These are phyloP conservation scores for Terana coerulea DNA, from an alignment of 768 basidiomycete species.

Conservation along the genomic window DNA sequence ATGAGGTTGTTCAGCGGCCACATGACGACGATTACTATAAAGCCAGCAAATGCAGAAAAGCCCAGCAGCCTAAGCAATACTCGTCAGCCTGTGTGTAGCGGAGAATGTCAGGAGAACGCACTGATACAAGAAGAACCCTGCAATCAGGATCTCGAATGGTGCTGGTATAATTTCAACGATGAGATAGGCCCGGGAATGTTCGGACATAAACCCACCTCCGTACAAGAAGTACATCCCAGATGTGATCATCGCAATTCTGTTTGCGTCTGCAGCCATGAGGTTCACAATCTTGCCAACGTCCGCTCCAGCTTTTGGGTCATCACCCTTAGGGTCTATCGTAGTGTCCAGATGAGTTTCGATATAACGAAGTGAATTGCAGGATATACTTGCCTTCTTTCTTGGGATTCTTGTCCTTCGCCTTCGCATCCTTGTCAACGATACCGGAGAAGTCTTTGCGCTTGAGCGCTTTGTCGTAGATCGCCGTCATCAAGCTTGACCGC, in stretches of 20 bases:
- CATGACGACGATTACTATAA: constrained; percentile 58
- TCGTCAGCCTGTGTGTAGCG: neutral
- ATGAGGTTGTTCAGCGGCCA: constrained; percentile 73
- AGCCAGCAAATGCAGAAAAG: constrained; percentile 71
- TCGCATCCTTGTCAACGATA: constrained; percentile 53
- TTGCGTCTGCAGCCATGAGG: constrained; percentile 80
- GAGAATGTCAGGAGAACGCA: constrained; percentile 20
- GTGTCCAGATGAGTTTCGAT: too few relatives aligned
- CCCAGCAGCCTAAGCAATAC: constrained; percentile 49
- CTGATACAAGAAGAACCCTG: constrained; percentile 74
- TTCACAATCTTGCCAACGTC: constrained; percentile 90
- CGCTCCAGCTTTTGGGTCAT: constrained; percentile 69
- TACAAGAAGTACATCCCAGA: constrained; percentile 65
- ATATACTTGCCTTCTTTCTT: constrained; percentile 1
- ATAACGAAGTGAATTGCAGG: too few relatives aligned
- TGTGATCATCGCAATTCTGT: constrained; percentile 49
- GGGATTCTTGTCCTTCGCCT: constrained; percentile 32
- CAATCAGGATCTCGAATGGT: constrained; percentile 77
- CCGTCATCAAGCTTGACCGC: constrained; percentile 75
- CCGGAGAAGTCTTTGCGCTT: constrained; percentile 84
- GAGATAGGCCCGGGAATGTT: neutral
- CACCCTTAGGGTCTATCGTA: constrained; percentile 26
- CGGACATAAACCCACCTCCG: constrained; percentile 39
- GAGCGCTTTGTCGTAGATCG: constrained; percentile 86
- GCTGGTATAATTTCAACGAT: constrained; percentile 31